Evolutionary conservation across 176 grass and related monocot species (phyloP), one percentile per base, ranked within the genome.

Genomic region (Carex myosuroides): DNA sequence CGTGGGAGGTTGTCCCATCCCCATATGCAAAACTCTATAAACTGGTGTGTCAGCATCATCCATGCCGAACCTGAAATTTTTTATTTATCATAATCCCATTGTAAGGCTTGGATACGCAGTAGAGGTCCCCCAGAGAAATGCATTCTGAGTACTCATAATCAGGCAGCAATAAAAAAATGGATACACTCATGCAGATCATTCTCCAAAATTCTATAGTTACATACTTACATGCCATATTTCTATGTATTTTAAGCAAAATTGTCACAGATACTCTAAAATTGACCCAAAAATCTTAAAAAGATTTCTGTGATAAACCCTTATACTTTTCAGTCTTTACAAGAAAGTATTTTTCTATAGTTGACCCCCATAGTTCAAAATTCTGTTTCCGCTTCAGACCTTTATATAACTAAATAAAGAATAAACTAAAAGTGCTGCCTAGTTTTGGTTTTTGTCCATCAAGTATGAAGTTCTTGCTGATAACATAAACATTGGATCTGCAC

Each of bases 1-100:
- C 97, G 87, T 3, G 97, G 97, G 69, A 99, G 91, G 84, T 96
- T 99, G 84, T 99, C 97, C 97, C 97, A 99, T 33, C 97, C 97
- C 97, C 97, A 99, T 85, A 99, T 87, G 78, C 86, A 94, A 48
- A 90, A 99, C 64, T 99, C 97, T 41, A 94, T 92, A 85, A 99
- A 99, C 8, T 89, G 88, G 79, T 91, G 97, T 73, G 93, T 89
- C 70, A 99, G 88, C 89, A 94, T 89, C 97, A 99, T 99, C 97
- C 97, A 99, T 17, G 97, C 97, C 21, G 97, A 99, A 10, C 97
- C 97, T 98, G 82, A 70, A 89, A 90, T 61, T 85, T 86, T 60
- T n/a, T 44, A 87, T 33, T 56, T 32, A 56, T 18, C 48, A 56
- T 18, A 33, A 32, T 26, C 24, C 32, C 13, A 33, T 78, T 57